phyloP scores from a whole-genome alignment of 257 asterid species.

The Solanum microdontum region DNA sequence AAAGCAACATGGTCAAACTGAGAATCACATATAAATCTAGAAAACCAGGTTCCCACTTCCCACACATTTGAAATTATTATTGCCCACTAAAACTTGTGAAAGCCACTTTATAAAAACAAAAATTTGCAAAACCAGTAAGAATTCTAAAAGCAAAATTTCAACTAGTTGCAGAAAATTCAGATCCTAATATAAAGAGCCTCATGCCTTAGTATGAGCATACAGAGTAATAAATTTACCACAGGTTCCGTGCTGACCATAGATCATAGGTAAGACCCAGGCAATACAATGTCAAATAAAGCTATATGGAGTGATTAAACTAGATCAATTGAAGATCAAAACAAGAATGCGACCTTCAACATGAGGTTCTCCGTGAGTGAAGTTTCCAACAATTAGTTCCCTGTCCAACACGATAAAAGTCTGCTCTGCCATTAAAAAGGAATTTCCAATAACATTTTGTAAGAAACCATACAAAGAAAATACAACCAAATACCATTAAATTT shows the following conservation, averaged over 20 bases:
- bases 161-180: not conserved
- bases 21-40: not conserved
- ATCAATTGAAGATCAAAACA: not conserved
- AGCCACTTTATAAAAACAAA: not conserved
- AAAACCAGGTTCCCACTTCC: not conserved
- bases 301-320: not conserved
- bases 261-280: not conserved
- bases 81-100: not conserved
- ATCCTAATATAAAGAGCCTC: not conserved
- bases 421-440: slow-evolving; percentile 38
- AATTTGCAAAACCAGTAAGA: not conserved
- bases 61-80: not conserved
- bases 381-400: slow-evolving; percentile 57
- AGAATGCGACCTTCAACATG: slow-evolving; percentile 49
- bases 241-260: not conserved
- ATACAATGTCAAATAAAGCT: not conserved
- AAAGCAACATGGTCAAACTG: not conserved
- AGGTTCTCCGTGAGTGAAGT: slow-evolving; percentile 63
- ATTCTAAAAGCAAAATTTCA: not conserved
- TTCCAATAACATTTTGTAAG: not conserved
- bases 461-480: not conserved
- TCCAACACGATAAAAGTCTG: slow-evolving; percentile 85
- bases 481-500: not conserved
- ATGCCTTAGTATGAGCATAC: not conserved
- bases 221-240: not conserved